These are phyloP conservation scores for Articulospora tetracladia DNA, from an alignment of 495 filamentous ascomycete genomes.

Conservation along the genomic window DNA sequence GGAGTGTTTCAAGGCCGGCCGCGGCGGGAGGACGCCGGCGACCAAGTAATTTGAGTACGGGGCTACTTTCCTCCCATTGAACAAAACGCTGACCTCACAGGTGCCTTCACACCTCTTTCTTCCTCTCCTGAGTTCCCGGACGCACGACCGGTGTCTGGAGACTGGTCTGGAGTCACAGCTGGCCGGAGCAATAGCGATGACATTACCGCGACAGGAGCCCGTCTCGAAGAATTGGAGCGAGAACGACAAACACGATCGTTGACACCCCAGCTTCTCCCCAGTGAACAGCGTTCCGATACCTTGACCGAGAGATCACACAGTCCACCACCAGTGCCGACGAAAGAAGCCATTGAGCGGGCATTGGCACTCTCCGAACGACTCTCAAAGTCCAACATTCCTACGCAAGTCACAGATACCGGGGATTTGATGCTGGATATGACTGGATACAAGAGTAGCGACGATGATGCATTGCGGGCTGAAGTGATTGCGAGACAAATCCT, in stretches of 20 bases:
- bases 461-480: slow-evolving; percentile 87
- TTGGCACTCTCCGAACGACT: slow-evolving; percentile 84
- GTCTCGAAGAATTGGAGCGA: slow-evolving; percentile 26
- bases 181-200: slow-evolving; percentile 42
- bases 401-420: slow-evolving; percentile 85
- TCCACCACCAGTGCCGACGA: slow-evolving; percentile 68
- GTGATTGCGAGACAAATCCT: slow-evolving; percentile 92
- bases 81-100: slow-evolving; percentile 31
- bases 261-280: slow-evolving; percentile 31
- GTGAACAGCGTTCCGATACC: slow-evolving; percentile 31
- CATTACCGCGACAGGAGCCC: slow-evolving; percentile 23
- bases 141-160: slow-evolving; percentile 39
- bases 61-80: background rate
- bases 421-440: slow-evolving; percentile 99
- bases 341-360: slow-evolving; percentile 79
- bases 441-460: slow-evolving; percentile 88
- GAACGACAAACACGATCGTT: slow-evolving; percentile 44
- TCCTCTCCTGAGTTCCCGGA: slow-evolving; percentile 52
- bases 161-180: slow-evolving; percentile 33
- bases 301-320: slow-evolving; percentile 60
- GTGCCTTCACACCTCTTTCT: slow-evolving; percentile 58
- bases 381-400: slow-evolving; percentile 84
- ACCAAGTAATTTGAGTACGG: slow-evolving; percentile 22
- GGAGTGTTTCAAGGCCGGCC: slow-evolving; percentile 22
- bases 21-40: slow-evolving; percentile 19